These are phyloP conservation scores for Sequoiadendron giganteum DNA, from an alignment of 75 land plant species.

Conservation along the genomic window DNA sequence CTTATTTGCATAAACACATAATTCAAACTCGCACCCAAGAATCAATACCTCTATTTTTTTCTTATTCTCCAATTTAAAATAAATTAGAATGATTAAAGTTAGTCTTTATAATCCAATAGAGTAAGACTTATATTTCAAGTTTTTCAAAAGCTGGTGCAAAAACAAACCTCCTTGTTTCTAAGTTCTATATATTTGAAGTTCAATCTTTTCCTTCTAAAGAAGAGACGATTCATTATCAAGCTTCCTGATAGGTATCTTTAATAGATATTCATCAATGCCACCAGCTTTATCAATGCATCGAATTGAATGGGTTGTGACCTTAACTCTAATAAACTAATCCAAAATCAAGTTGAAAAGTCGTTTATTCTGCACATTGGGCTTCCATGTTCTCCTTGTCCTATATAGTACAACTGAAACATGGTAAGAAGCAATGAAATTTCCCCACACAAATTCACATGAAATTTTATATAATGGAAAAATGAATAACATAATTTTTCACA, in stretches of 20 bases:
- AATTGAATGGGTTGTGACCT: slow-evolving; percentile 85
- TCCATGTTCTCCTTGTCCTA: slow-evolving; percentile 85
- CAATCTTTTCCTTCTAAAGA: slow-evolving; percentile 58
- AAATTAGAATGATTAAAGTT: no score
- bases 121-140: slow-evolving; percentile 10
- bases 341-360: slow-evolving; percentile 79
- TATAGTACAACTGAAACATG: background rate
- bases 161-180: slow-evolving; percentile 39
- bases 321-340: slow-evolving; percentile 61
- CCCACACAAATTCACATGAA: no score
- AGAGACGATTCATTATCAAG: slow-evolving; percentile 61
- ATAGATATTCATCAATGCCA: slow-evolving; percentile 92
- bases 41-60: no score
- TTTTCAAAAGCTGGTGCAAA: slow-evolving; percentile 39
- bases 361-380: slow-evolving; percentile 96
- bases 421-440: background rate
- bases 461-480: no score
- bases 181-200: slow-evolving; percentile 52
- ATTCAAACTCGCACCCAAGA: no score
- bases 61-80: no score
- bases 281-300: slow-evolving; percentile 95
- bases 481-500: background rate
- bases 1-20: no score
- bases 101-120: no score
- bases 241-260: slow-evolving; percentile 69